These are phyloP conservation scores for Naganishia kalamii DNA, from an alignment of 768 basidiomycete species.

Conservation along the genomic window DNA sequence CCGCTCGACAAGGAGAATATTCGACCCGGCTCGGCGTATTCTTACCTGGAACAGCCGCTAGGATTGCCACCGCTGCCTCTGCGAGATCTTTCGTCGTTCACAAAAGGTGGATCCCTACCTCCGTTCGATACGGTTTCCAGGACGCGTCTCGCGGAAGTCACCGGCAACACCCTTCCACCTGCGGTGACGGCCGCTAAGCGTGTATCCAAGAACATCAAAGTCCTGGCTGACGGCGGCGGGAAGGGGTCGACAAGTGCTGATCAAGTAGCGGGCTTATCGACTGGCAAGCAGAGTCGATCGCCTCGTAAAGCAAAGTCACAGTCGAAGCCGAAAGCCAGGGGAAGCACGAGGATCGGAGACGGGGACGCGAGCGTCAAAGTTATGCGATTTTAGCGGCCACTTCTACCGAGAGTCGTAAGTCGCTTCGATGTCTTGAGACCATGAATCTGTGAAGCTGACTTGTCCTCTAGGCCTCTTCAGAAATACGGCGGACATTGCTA, in stretches of 20 bases:
- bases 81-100: background rate
- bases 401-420: no score
- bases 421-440: no score
- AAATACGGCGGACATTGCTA: no score
- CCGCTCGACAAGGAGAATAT: background rate
- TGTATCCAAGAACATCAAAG: background rate
- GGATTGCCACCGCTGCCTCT: background rate
- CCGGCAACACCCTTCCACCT: background rate
- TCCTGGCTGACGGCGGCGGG: no score
- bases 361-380: background rate
- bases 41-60: background rate
- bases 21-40: constrained; percentile 4
- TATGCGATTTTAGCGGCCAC: background rate
- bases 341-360: background rate
- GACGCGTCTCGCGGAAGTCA: background rate
- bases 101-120: background rate
- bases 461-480: no score
- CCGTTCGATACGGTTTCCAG: background rate
- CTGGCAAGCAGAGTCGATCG: background rate
- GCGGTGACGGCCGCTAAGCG: background rate
- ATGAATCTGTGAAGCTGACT: no score
- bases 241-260: background rate
- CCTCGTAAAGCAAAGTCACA: background rate
- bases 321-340: background rate
- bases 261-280: background rate